Evolutionary conservation across 139 green algal genomes (phyloP), one percentile per base, ranked within the genome.

Genomic region (Micromonas pusilla): DNA sequence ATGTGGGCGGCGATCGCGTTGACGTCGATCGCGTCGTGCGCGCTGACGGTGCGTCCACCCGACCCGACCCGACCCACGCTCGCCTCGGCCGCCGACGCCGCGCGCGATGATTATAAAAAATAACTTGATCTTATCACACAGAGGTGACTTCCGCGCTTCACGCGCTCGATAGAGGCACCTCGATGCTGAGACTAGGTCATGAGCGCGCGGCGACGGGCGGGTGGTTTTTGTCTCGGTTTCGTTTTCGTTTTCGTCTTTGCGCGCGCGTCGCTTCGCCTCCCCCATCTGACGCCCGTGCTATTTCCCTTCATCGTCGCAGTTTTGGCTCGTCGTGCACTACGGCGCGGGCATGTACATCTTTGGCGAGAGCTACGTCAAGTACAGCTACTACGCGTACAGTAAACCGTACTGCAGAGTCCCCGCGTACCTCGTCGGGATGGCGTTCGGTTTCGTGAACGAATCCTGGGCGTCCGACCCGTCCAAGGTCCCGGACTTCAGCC

Each of bases 311-410:
- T 16, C 16, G 9, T 57, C 16, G 9, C 60, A 68, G n/a, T 36
- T 68, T 32, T 68, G 25, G 25, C 60, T 68, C 19, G 60, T 68
- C 13, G 25, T 36, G 6, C 60, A 32, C 25, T 32, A 68, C 60
- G n/a, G 25, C 26, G 13, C 25, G 25, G 60, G 60, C 23, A 19
- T 25, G 13, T 36, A 68, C 26, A 28, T 68, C 19, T 68, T 68
- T 19, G 60, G n/a, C 23, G 25, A 30, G 25, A 16, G 6, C 19
- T 68, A 28, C 6, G 19, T 5, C 6, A 5, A 32, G 5, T 68
- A 68, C 60, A 68, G 25, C 25, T 68, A 68, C 60, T 68, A 32
- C 25, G 25, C 60, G 19, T 68, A 68, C 60, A 68, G n/a, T 19
- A 68, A 68, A 19, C 60, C 60, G 19, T 68, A 68, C 60, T 30